These are phyloP conservation scores for Aristolochia californica DNA, from an alignment of 164 flowering plant species.

Conservation along the genomic window DNA sequence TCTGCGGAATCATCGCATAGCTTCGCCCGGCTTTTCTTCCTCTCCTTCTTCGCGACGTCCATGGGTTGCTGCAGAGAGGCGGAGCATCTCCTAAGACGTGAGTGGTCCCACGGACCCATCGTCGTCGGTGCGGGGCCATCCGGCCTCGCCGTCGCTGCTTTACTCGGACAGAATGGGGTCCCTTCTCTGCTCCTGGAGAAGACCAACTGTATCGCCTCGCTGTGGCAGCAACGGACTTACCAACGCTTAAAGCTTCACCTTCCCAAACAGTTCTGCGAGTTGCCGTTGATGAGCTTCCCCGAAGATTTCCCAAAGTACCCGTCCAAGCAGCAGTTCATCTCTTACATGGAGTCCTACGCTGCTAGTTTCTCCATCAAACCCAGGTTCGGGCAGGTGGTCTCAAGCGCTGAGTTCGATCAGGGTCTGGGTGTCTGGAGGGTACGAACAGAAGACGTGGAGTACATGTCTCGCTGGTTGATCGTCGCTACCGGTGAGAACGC, in stretches of 20 bases:
- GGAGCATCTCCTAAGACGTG: constrained; percentile 11
- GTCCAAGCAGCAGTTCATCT: constrained; percentile 58
- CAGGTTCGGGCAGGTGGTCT: constrained; percentile 43
- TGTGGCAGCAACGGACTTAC: constrained; percentile 62
- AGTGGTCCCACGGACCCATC: constrained; percentile 46
- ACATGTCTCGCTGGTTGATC: constrained; percentile 56
- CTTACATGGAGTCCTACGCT: constrained; percentile 83
- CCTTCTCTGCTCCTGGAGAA: constrained; percentile 62
- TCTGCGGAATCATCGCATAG: neutral
- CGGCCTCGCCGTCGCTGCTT: constrained; percentile 78
- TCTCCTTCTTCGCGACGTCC: neutral
- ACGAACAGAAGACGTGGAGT: constrained; percentile 35
- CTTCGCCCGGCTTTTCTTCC: too few species aligned
- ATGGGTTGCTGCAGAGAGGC: constrained; percentile 35
- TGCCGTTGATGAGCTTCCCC: constrained; percentile 68
- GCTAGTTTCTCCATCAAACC: constrained; percentile 47
- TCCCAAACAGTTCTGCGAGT: constrained; percentile 72
- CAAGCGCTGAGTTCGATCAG: constrained; percentile 43
- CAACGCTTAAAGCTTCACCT: constrained; percentile 75
- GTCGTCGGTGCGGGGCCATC: constrained; percentile 94
- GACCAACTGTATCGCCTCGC: constrained; percentile 63
- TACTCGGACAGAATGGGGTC: constrained; percentile 39
- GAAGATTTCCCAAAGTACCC: constrained; percentile 72
- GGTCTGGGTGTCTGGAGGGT: constrained; percentile 48
- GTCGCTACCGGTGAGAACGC: constrained; percentile 94